Evolutionary conservation across 2,329 filamentous ascomycete genomes (phyloP).

Genomic region (Botrytis deweyae): DNA sequence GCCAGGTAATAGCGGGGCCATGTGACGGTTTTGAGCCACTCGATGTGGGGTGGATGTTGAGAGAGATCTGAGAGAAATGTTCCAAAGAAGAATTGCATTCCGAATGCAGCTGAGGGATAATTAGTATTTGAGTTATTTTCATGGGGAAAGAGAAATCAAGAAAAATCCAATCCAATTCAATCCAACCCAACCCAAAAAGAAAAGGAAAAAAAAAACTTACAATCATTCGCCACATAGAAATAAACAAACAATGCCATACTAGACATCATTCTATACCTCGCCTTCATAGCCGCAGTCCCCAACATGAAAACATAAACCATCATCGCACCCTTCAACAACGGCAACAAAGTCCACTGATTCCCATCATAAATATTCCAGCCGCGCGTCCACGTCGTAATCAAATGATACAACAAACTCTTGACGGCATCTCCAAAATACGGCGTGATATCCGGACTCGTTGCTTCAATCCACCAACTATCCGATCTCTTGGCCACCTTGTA

Average conservation of each 20-base stretch:
- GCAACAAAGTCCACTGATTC: constrained; percentile 58
- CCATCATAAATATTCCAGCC: constrained; percentile 54
- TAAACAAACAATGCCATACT: constrained; percentile 50
- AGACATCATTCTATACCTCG: constrained; percentile 50
- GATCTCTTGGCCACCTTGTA: constrained; percentile 55
- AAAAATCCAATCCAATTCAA: neutral
- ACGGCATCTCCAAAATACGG: constrained; percentile 45
- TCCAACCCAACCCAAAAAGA: neutral
- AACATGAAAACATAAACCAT: constrained; percentile 54
- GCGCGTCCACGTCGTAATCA: constrained; percentile 53
- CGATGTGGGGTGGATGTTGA: constrained; percentile 49
- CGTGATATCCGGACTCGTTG: constrained; percentile 48
- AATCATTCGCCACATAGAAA: constrained; percentile 42
- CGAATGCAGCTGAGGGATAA: constrained; percentile 44
- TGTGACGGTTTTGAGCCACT: constrained; percentile 46
- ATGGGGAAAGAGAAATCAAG: neutral
- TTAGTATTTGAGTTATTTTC: neutral
- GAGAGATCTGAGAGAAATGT: constrained; percentile 61
- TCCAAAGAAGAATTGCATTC: constrained; percentile 61
- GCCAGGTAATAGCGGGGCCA: constrained; percentile 49
- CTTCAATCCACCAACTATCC: constrained; percentile 59
- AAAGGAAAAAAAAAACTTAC: constrained; percentile 25
- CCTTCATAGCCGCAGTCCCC: constrained; percentile 50
- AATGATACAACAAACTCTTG: constrained; percentile 45
- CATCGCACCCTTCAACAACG: constrained; percentile 55